Percentiles rank a stretch among this genome's conserved stretches.
These are phyloP conservation scores for Cladosporium phlei DNA, from an alignment of 2,329 filamentous ascomycete genomes.

Conservation along the genomic window DNA sequence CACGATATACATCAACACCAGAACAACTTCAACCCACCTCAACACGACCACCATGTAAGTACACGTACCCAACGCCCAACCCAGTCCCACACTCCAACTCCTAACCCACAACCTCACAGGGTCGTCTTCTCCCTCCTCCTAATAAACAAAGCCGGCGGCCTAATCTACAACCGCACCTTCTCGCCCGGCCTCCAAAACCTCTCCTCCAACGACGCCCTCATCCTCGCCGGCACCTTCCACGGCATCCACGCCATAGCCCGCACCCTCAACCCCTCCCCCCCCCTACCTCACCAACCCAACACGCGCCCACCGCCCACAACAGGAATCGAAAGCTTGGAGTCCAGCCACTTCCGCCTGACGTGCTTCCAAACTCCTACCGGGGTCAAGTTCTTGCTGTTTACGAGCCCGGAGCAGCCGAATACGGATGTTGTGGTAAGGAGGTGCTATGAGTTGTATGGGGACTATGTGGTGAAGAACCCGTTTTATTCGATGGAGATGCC, in stretches of 20 bases:
- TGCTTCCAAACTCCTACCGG: constrained; percentile 95
- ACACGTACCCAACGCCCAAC: too few species aligned
- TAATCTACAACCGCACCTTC: constrained; percentile 95
- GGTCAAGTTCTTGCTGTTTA: constrained; percentile 93
- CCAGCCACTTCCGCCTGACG: constrained; percentile 88
- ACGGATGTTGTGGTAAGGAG: constrained; percentile 76
- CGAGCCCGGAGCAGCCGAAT: constrained; percentile 81
- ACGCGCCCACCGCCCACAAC: constrained; percentile 54
- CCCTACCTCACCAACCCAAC: constrained; percentile 27
- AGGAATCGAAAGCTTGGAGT: constrained; percentile 88
- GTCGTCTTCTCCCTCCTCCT: constrained; percentile 92
- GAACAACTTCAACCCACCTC: too few species aligned
- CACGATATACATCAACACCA: too few species aligned
- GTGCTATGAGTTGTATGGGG: constrained; percentile 91
- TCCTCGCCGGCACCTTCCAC: constrained; percentile 95
- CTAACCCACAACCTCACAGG: constrained; percentile 49
- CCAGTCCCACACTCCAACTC: neutral
- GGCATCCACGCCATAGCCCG: constrained; percentile 65
- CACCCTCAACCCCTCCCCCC: constrained; percentile 42
- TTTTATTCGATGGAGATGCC: constrained; percentile 99
- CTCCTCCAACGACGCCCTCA: constrained; percentile 91
- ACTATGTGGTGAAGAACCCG: constrained; percentile 99
- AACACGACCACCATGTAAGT: constrained; percentile 5
- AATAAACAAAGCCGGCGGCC: constrained; percentile 93
- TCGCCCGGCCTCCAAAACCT: constrained; percentile 81